Evolutionary conservation across 495 filamentous ascomycete species (phyloP), one percentile per base, ranked within the genome.

Genomic region (Podospora pseudocomata): DNA sequence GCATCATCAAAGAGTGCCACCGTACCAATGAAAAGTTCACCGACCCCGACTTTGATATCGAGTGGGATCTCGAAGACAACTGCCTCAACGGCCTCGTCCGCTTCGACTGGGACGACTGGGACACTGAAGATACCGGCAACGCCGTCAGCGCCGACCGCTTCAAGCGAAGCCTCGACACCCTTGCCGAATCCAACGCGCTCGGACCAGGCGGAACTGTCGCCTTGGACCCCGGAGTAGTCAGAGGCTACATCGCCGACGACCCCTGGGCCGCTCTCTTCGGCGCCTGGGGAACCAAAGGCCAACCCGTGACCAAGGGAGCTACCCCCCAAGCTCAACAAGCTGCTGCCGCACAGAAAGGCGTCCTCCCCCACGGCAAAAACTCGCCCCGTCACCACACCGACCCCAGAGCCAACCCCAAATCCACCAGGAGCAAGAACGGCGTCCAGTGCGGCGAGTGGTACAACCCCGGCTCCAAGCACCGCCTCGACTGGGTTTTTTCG

Each of bases 1-100:
- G 88, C 65, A 92, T 93, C 71, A 83, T 87, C 15, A 86, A 82
- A 67, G 90, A 93, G 74, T 93, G 91, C 77, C 75, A 85, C 65
- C 82, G 88, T 18, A 80, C 91, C 63, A 93, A 94, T 71, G 87
- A 90, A 75, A 93, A 91, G 72, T 94, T 92, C 70, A 86, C 88
- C 3, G 91, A 94, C 77, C 85, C 87, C 9, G 87, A 91, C 75
- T 93, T 93, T 71, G 89, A 94, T 72, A 86, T 93, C 66, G 88
- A 90, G 70, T 77, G 81, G 55, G 91, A 92, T 39, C 58, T 60
- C 26, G 27, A 63, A n/a, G 27, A 65, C 23, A 72, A 76, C 71
- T 77, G 74, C 49, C 68, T 76, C 5, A 68, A 78, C 65, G 73
- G 74, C 23, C 65, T 76, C 19, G 65, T 71, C 30, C 70, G 72